phyloP scores from a whole-genome alignment of 371 early-diverging fungal species.

The Rhizomucor pusillus region DNA sequence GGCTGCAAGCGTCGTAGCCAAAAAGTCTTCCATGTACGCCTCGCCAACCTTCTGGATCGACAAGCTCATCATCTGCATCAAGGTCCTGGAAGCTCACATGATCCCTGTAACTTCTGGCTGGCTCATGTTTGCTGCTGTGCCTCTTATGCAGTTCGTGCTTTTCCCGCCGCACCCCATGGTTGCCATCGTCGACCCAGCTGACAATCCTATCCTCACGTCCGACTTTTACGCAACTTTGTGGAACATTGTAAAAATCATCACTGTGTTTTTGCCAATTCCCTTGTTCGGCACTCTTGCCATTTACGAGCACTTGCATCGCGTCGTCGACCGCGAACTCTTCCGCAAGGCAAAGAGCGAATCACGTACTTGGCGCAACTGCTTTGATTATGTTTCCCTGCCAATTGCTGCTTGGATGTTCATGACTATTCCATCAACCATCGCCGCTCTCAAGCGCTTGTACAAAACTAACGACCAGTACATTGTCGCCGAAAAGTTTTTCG shows the following conservation, averaged over 20 bases:
- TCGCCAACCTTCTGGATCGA: conserved; percentile 16
- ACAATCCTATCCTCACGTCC: conserved; percentile 43
- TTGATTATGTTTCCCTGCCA: conserved; percentile 48
- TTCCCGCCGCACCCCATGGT: conserved; percentile 40
- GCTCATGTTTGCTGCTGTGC: conserved; percentile 60
- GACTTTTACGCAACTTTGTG: conserved; percentile 44
- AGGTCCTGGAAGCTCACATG: conserved; percentile 54
- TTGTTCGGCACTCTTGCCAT: conserved; percentile 44
- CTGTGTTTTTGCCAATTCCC: conserved; percentile 46
- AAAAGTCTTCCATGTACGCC: conserved; percentile 36
- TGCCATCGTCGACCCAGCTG: conserved; percentile 29
- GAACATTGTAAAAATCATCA: conserved; percentile 42
- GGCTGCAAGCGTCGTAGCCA: conserved; percentile 28
- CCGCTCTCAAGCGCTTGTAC: conserved; percentile 43
- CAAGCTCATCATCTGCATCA: conserved; percentile 39
- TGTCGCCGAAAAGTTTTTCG: conserved; percentile 48
- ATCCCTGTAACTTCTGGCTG: conserved; percentile 55
- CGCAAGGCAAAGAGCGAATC: conserved; percentile 35
- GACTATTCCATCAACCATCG: conserved; percentile 53
- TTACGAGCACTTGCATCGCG: conserved; percentile 50
- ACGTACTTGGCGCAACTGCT: conserved; percentile 34
- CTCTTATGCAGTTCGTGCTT: conserved; percentile 49
- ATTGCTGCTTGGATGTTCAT: conserved; percentile 54
- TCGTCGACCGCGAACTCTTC: conserved; percentile 50
- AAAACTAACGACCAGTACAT: conserved; percentile 44